phyloP scores from a whole-genome alignment of 2,329 filamentous ascomycete species.

The Biscogniauxia mediterranea region DNA sequence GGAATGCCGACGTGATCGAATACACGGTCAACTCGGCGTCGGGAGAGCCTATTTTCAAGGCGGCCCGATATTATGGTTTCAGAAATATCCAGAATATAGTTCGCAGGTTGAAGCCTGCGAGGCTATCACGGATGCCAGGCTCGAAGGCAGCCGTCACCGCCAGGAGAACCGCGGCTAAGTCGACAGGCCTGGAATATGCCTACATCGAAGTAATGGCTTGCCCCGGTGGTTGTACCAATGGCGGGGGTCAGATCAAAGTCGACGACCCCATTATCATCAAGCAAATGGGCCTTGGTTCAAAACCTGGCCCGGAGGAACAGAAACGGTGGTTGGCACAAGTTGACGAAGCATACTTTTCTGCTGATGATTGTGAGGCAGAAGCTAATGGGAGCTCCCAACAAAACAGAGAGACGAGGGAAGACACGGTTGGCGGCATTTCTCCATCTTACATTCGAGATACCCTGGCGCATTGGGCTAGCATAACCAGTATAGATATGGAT shows the following conservation, averaged over 20 bases:
- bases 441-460: conserved; percentile 63
- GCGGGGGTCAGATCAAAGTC: conserved; percentile 90
- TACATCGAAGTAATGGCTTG: conserved; percentile 99
- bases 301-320: conserved; percentile 73
- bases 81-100: conserved; percentile 98
- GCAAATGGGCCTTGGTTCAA: conserved; percentile 46
- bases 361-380: conserved; percentile 51
- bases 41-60: conserved; percentile 65
- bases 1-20: conserved; percentile 89
- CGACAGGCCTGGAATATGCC: conserved; percentile 65
- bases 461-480: conserved; percentile 71
- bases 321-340: conserved; percentile 80
- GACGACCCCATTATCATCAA: conserved; percentile 68
- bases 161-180: conserved; percentile 51
- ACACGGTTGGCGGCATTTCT: conserved; percentile 64
- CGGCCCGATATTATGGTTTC: conserved; percentile 94
- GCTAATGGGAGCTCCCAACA: conserved; percentile 25
- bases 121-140: conserved; percentile 75
- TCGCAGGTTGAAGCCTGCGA: conserved; percentile 80
- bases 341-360: conserved; percentile 89
- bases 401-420: conserved; percentile 27
- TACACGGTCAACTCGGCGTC: conserved; percentile 64
- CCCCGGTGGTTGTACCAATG: conserved; percentile 97
- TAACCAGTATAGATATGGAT: conserved; percentile 68
- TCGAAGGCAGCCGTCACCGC: conserved; percentile 60